Evolutionary conservation across 163 green algal genomes (phyloP), one percentile per base, ranked within the genome.

Genomic region (Smithsoniella earleae): DNA sequence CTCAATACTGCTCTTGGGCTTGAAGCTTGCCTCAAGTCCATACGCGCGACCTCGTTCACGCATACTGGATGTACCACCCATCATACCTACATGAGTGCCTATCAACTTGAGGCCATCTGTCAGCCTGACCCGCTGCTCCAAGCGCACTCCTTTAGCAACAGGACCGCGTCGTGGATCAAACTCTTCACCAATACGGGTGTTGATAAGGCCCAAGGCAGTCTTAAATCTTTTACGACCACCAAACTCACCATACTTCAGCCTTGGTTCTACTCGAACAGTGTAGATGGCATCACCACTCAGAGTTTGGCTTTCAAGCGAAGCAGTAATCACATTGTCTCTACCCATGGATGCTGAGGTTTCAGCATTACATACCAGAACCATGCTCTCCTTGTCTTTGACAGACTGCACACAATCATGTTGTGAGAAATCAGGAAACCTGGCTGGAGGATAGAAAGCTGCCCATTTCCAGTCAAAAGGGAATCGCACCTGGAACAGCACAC

Each of bases 341-440:
- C 58, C 58, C 18, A 69, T 69, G 1, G 58, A 69, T 34, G 58
- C 58, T 16, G 58, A 69, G 10, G 58, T 43, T 31, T 69, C 58
- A 13, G 58, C 58, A 33, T 69, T 69, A 33, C 58, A 69, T 31
- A 69, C 58, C 18, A 69, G n/a, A 30, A 69, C 58, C 58, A 69
- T 69, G 58, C 58, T 69, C n/a, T 69, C 58, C 58, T 69, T 69
- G 58, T 69, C 58, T 31, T 69, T 69, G 30, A 69, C 58, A 30
- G 58, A 69, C 58, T 69, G 58, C 25, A 69, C n/a, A 5, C 58
- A 69, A 37, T 18, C 49, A 64, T 27, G 13, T n/a, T n/a, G n/a
- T n/a, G n/a, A n/a, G n/a, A n/a, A n/a, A n/a, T n/a, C n/a, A n/a
- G n/a, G n/a, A n/a, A n/a, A n/a, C n/a, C n/a, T n/a, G n/a, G n/a